Percentiles rank a stretch among this genome's conserved stretches.
These are phyloP conservation scores for Saccharomycopsis capsularis DNA, from an alignment of 805 yeast species.

Conservation along the genomic window DNA sequence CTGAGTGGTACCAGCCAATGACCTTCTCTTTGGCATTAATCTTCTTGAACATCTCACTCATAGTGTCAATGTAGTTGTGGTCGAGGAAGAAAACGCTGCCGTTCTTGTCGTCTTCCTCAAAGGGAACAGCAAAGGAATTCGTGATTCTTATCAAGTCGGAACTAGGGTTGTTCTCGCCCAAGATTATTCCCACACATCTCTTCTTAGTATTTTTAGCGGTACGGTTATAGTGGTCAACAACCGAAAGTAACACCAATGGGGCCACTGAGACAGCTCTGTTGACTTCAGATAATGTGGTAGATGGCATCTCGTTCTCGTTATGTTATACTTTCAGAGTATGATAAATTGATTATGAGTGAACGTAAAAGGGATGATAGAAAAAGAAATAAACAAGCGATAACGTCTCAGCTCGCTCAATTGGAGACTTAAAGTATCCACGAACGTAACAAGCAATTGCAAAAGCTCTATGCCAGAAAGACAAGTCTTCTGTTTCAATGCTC, in stretches of 20 bases:
- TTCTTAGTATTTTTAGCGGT: conserved; percentile 66
- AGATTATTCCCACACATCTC: conserved; percentile 88
- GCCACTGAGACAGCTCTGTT: conserved; percentile 69
- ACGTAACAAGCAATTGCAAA: too few species aligned
- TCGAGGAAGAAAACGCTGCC: conserved; percentile 94
- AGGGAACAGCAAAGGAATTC: conserved; percentile 94
- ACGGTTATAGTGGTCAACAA: conserved; percentile 91
- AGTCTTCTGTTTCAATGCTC: too few species aligned
- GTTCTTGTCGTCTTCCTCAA: conserved; percentile 92
- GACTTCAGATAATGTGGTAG: neutral
- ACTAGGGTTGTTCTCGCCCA: conserved; percentile 65
- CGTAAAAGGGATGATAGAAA: too few species aligned
- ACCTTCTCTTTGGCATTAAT: conserved; percentile 94
- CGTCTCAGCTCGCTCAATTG: too few species aligned
- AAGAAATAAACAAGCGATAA: too few species aligned
- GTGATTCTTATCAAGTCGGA: conserved; percentile 58
- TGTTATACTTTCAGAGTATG: too few species aligned
- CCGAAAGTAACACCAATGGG: conserved; percentile 88
- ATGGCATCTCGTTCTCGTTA: neutral
- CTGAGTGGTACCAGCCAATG: conserved; percentile 99
- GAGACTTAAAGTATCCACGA: too few species aligned
- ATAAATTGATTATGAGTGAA: too few species aligned
- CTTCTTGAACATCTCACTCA: conserved; percentile 97
- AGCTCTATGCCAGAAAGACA: too few species aligned
- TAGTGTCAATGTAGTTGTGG: conserved; percentile 90